Evolutionary conservation across 768 basidiomycete species (phyloP), one percentile per base, ranked within the genome.

Genomic region (Mrakia hoshinonis): DNA sequence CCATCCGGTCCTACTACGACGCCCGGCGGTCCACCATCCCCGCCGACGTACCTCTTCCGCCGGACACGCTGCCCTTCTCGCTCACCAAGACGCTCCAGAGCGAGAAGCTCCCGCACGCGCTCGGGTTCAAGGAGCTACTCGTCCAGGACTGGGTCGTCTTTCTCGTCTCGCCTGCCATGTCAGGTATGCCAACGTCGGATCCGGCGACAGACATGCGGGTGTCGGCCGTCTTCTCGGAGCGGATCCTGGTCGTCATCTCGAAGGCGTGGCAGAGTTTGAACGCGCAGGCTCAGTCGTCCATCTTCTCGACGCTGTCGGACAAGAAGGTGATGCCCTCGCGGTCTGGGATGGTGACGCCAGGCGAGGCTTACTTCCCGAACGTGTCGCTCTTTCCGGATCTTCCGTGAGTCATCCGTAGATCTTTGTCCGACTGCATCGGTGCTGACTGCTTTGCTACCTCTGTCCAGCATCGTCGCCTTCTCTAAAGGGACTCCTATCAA

Each of bases 321-420:
- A 48, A 49, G 43, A 61, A 36, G 39, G 48, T 66, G 29, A 34
- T 49, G 3, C 65, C 43, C 48, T 22, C 51, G 46, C 31, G 47
- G 3, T 36, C 34, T 4, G 34, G 34, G 3, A 36, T 49, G 68
- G 87, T 85, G 73, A 76, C 79, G 48, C 91, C 94, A 0, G 80
- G 81, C 10, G 85, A 91, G 70, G 78, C 80, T n/a, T 97, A 96
- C 80, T 94, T 96, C 77, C 81, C 88, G 13, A 91, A 86, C 73
- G 91, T 88, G 52, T 86, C 90, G 76, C 82, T 97, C 55, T 97
- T 99, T 78, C 84, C 85, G n/a, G 94, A 98, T 78, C 82, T 95
- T 34, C 87, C 94, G 67, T 68, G 39, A 20, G 67, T 58, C 22
- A 22, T n/a, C 22, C 36, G n/a, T 39, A 1, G 26, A 1, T 18